A percentile compares a stretch with the other conserved stretches of the same genome.
Evolutionary conservation across 768 basidiomycete species (phyloP).

Genomic region (Lactifluus subvellereus): DNA sequence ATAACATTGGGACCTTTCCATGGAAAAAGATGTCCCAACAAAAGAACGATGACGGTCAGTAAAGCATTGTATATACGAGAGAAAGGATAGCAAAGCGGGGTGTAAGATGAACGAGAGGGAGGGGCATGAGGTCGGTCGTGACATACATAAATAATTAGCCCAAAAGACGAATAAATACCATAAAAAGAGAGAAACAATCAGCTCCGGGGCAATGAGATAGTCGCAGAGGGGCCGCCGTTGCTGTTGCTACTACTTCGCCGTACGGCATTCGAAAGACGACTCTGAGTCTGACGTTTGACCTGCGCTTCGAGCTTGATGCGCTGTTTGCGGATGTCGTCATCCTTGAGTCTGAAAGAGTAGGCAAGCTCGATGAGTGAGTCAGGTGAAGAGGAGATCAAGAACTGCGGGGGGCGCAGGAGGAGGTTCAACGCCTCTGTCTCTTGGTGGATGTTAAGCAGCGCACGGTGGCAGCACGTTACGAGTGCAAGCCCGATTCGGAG

Average conservation of each 20-base stretch:
- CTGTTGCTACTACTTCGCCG: constrained; percentile 1
- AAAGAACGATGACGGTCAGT: not conserved
- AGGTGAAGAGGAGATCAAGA: constrained; percentile 51
- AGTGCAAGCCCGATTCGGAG: constrained; percentile 70
- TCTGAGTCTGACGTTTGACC: constrained; percentile 52
- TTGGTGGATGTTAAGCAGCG: constrained; percentile 46
- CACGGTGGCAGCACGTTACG: constrained; percentile 52
- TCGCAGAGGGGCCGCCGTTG: not conserved
- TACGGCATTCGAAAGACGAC: constrained; percentile 25
- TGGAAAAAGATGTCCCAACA: not conserved
- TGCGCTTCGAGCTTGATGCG: constrained; percentile 71
- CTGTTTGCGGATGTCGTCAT: constrained; percentile 73
- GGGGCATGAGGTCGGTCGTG: not conserved
- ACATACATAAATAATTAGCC: not conserved
- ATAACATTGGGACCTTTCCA: not conserved
- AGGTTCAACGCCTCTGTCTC: constrained; percentile 43
- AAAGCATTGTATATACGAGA: not conserved
- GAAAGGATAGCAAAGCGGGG: not conserved
- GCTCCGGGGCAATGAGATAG: constrained; percentile 29
- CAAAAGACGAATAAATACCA: not conserved
- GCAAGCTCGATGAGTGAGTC: constrained; percentile 60
- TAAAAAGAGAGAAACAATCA: constrained; percentile 1
- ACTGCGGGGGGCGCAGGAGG: constrained; percentile 46
- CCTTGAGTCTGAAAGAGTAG: constrained; percentile 64
- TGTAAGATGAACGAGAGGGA: too few relatives aligned